These are phyloP conservation scores for Wallemia mellicola DNA, from an alignment of 1,284 basidiomycete species.

Conservation along the genomic window DNA sequence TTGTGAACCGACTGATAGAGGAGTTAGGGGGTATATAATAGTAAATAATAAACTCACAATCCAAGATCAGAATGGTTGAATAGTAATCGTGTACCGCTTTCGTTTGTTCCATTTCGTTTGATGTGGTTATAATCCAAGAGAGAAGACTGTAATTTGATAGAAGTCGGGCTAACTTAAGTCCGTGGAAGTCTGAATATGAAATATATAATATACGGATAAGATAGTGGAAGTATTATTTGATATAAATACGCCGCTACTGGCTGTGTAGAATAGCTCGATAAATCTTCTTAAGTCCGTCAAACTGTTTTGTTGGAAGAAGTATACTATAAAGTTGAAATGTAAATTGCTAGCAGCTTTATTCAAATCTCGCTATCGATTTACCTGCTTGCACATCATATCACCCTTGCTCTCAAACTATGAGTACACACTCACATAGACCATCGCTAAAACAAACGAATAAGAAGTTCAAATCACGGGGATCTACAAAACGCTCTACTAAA, in stretches of 20 bases:
- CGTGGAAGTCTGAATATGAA: background rate
- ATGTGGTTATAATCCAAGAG: background rate
- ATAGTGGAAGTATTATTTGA: background rate
- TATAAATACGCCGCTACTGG: too few relatives aligned
- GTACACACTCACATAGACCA: background rate
- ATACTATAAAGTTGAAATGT: too few relatives aligned
- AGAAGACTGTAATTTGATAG: too few relatives aligned
- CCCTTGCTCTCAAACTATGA: too few relatives aligned
- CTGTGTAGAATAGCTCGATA: too few relatives aligned
- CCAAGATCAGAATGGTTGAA: slow-evolving; percentile 83
- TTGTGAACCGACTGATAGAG: slow-evolving; percentile 3
- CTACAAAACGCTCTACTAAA: background rate
- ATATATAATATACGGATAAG: background rate
- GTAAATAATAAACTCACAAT: slow-evolving; percentile 82
- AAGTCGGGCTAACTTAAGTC: background rate
- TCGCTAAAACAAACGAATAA: background rate
- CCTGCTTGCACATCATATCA: too few relatives aligned
- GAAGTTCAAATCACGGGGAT: background rate
- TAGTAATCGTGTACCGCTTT: slow-evolving; percentile 66
- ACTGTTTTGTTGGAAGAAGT: too few relatives aligned
- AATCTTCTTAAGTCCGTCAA: background rate
- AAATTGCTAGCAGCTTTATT: too few relatives aligned
- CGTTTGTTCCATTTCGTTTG: background rate
- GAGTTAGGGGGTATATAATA: slow-evolving; percentile 1
- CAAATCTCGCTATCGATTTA: too few relatives aligned